phyloP scores from a whole-genome alignment of 2,329 filamentous ascomycete species.

The Talaromyces sp. region DNA sequence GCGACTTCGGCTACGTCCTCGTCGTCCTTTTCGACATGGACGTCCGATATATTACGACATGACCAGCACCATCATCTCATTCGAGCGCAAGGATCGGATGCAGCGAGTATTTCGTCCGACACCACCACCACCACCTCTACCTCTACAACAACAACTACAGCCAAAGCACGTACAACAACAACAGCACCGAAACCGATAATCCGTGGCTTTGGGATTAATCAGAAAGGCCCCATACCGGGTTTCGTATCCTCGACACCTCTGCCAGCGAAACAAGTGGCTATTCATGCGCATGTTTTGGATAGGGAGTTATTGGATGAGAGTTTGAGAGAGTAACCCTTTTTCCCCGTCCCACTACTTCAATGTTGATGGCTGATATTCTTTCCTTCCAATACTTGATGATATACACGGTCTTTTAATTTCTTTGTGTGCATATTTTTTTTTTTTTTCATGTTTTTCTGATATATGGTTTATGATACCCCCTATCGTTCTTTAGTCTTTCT shows the following conservation, averaged over 20 bases:
- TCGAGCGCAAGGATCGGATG: slow-evolving; percentile 13
- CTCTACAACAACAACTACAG: slow-evolving; percentile 20
- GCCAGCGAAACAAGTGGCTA: slow-evolving; percentile 44
- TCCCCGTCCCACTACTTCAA: too few relatives aligned
- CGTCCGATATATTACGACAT: neutral
- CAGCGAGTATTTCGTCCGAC: slow-evolving; percentile 13
- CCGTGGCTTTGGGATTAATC: slow-evolving; percentile 72
- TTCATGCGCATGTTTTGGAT: slow-evolving; percentile 60
- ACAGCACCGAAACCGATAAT: slow-evolving; percentile 64
- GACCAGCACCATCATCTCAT: neutral
- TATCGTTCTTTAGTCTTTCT: slow-evolving; percentile 8
- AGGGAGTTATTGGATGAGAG: slow-evolving; percentile 61
- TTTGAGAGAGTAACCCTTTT: slow-evolving; percentile 47
- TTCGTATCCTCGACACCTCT: slow-evolving; percentile 56
- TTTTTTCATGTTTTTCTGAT: too few relatives aligned
- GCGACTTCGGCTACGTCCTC: slow-evolving; percentile 9
- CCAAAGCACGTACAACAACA: slow-evolving; percentile 62
- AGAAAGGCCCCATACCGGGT: slow-evolving; percentile 70
- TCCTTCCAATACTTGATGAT: neutral
- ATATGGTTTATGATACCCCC: slow-evolving; percentile 20
- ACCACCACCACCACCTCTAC: slow-evolving; percentile 20
- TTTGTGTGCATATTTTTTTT: slow-evolving; percentile 12
- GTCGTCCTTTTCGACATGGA: neutral
- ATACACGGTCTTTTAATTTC: slow-evolving; percentile 14
- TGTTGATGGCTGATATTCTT: too few relatives aligned